phyloP scores from a whole-genome alignment of 345 rosid species.

The Aquilaria yunnanensis region DNA sequence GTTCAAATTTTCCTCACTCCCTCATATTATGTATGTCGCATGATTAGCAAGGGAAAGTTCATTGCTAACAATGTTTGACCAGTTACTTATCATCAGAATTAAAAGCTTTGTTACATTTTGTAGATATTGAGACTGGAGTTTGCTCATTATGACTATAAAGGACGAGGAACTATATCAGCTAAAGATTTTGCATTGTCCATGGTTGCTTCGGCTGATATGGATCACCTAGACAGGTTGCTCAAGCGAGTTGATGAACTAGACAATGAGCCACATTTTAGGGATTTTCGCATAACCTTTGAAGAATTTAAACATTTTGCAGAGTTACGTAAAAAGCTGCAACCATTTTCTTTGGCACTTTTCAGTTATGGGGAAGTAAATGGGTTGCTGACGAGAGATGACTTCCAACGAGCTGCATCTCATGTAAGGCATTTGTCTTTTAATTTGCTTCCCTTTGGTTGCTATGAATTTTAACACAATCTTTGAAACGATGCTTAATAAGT shows the following conservation, averaged over 20 bases:
- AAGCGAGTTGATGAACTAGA: conserved; percentile 59
- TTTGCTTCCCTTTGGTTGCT: no score
- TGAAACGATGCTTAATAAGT: no score
- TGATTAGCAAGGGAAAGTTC: not conserved
- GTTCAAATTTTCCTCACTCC: not conserved
- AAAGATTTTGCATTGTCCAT: conserved; percentile 89
- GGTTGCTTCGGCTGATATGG: conserved; percentile 94
- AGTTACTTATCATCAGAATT: no score
- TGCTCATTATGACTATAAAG: conserved; percentile 82
- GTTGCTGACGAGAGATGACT: conserved; percentile 60
- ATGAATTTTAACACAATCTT: no score
- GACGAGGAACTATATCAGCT: conserved; percentile 61
- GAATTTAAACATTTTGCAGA: conserved; percentile 83
- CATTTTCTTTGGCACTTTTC: conserved; percentile 83
- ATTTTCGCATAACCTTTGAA: conserved; percentile 50
- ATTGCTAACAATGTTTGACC: not conserved
- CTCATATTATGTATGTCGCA: not conserved
- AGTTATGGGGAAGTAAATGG: conserved; percentile 82
- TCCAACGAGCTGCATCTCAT: conserved; percentile 79
- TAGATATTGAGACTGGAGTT: conserved; percentile 85
- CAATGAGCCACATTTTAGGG: conserved; percentile 37
- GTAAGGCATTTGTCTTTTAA: conserved; percentile 28
- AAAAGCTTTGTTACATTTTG: not conserved
- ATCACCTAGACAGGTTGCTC: conserved; percentile 56
- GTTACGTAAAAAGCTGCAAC: conserved; percentile 65